phyloP scores from a whole-genome alignment of 2,329 filamentous ascomycete species.

The Talaromyces atroroseus region DNA sequence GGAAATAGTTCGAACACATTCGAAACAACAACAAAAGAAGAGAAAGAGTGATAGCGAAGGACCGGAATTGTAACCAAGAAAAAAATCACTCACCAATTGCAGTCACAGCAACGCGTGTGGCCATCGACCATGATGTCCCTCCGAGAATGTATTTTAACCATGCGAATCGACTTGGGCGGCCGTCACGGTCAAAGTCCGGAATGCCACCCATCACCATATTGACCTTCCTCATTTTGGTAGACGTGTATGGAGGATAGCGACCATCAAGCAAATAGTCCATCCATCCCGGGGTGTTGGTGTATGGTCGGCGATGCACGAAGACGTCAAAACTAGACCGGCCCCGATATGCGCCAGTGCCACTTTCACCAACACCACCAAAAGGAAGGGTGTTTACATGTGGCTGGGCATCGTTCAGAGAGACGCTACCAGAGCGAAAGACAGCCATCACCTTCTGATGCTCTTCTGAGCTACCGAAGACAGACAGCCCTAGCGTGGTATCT shows the following conservation, averaged over 20 bases:
- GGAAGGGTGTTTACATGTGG: conserved; percentile 68
- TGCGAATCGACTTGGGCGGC: conserved; percentile 37
- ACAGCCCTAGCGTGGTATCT: conserved; percentile 76
- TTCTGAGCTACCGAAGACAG: conserved; percentile 73
- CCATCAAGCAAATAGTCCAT: conserved; percentile 53
- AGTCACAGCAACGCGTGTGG: conserved; percentile 30
- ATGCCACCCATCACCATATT: conserved; percentile 47
- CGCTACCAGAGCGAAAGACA: conserved; percentile 62
- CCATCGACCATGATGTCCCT: conserved; percentile 33
- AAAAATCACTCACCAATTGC: conserved; percentile 35
- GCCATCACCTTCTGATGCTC: conserved; percentile 68
- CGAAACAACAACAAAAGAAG: too few relatives aligned
- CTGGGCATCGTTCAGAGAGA: conserved; percentile 53
- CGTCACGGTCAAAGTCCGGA: conserved; percentile 58
- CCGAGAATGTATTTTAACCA: conserved; percentile 38
- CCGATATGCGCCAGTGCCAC: conserved; percentile 70
- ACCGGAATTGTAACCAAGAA: conserved; percentile 5
- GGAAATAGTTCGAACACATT: not conserved
- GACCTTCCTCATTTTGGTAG: conserved; percentile 43
- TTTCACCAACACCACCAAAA: conserved; percentile 79
- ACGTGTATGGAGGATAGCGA: conserved; percentile 57
- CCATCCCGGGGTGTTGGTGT: conserved; percentile 57
- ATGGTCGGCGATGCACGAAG: conserved; percentile 56
- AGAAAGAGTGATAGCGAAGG: not conserved
- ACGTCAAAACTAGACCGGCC: conserved; percentile 64